Percentiles rank a stretch among this genome's conserved stretches.
Conservation (phyloP, 768 basidiomycete species). For the Podaxis sp. region DNA sequence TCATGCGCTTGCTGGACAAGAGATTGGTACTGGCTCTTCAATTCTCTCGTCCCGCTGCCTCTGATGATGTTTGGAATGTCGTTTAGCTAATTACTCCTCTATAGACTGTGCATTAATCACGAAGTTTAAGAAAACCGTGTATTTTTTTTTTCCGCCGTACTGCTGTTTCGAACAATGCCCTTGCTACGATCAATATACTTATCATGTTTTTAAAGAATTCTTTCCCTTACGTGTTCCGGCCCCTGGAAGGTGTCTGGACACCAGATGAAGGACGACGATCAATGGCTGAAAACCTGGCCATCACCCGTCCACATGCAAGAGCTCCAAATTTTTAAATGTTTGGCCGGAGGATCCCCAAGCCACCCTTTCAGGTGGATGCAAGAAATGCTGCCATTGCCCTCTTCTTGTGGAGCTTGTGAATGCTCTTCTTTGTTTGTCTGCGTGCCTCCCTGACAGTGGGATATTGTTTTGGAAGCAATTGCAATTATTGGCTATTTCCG, state of each 20-base stretch:
- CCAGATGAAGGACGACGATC: not conserved
- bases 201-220: not conserved
- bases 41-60: not conserved
- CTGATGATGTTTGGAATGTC: not conserved
- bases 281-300: not conserved
- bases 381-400: slow-evolving; percentile 3
- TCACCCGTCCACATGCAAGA: not conserved
- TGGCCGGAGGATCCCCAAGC: not conserved
- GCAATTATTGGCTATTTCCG: not conserved
- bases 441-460: not conserved
- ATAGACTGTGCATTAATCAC: slow-evolving; percentile 12
- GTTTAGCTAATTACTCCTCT: not conserved
- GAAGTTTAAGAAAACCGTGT: slow-evolving; percentile 8
- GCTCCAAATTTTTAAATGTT: not conserved
- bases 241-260: not conserved
- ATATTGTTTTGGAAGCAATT: slow-evolving; percentile 3
- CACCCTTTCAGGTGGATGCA: not conserved
- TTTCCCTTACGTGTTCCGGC: not conserved
- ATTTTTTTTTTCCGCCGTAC: slow-evolving; percentile 3
- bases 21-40: not conserved
- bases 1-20: not conserved
- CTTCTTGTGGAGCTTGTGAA: not conserved
- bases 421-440: not conserved
- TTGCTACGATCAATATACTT: slow-evolving; percentile 7
- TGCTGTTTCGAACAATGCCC: slow-evolving; percentile 4